Evolutionary conservation across 2,329 filamentous ascomycete genomes (phyloP).

Genomic region (Xylaria sp.): DNA sequence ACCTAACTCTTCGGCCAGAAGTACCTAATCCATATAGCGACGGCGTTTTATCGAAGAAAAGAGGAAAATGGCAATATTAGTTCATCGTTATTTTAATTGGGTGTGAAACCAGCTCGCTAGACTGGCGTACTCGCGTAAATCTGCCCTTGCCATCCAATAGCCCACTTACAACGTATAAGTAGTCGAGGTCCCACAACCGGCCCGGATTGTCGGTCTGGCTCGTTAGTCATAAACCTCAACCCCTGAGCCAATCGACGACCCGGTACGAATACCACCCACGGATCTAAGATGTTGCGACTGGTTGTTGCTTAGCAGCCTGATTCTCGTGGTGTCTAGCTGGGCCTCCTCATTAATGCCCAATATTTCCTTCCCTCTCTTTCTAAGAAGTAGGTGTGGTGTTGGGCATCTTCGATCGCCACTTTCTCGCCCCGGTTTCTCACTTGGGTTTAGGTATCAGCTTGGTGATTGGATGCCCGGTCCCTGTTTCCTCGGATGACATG

Average conservation of each 20-base stretch:
- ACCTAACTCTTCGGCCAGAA: background rate
- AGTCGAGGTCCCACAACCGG: background rate
- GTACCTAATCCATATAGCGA: constrained; percentile 38
- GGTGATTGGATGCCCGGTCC: background rate
- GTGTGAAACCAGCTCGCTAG: background rate
- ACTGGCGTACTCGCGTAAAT: background rate
- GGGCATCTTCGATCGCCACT: background rate
- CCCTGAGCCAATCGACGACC: background rate
- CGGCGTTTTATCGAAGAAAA: constrained; percentile 31
- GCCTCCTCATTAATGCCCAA: constrained; percentile 10
- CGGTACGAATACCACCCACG: background rate
- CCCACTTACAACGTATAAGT: background rate
- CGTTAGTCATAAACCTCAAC: background rate
- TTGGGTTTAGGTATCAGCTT: background rate
- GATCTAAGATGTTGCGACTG: background rate
- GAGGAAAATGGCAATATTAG: background rate
- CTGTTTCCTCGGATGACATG: background rate
- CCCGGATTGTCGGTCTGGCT: background rate
- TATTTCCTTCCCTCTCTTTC: background rate
- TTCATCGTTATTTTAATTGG: constrained; percentile 1
- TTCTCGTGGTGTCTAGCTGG: background rate
- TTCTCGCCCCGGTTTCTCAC: background rate
- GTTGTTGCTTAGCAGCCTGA: constrained; percentile 1
- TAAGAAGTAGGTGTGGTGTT: background rate
- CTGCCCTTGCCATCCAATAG: background rate